Base-by-base conservation (phyloP, 768 basidiomycete species). In the Boletus tomentosulus region DNA sequence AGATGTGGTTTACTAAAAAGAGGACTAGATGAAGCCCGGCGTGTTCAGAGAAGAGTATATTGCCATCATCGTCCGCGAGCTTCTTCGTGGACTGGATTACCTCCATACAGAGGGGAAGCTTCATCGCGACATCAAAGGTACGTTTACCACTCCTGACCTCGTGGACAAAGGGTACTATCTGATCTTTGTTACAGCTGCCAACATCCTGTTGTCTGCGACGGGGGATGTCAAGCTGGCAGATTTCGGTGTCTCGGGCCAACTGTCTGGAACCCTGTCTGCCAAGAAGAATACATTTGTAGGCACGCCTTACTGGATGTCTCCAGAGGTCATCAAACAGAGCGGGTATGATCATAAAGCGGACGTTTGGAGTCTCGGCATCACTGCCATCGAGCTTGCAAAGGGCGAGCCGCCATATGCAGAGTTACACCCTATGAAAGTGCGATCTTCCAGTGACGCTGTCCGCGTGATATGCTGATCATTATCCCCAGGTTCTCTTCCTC, bases 221-320 rank as follows among this genome's bases (percentile, higher is more conserved):
- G 95, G 94, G 11, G 93, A 96, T 60, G 96, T 99, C 60, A 99
- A 99, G 69, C 78, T 99, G 25, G 97, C 97, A 43, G 97, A 99
- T 68, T 99, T 99, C 65, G 97, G 97, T 66, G 97, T 99, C 4
- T 98, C 95, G 1, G 97, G 97, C 28, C 97, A 99, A 65, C 79
- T 99, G 28, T 94, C 91, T 22, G 93, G 93, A 3, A 95, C 91
- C 2, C 74, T 95, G 42, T 91, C 89, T 11, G 91, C 90, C 19
- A 93, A 92, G 81, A 94, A 98, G 82, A 98, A 99, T 63, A 99
- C 96, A 1, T 98, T 95, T 67, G 96, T 96, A 31, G 92, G 92
- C 28, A 95, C 96, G 16, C 96, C 96, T 3, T 99, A 98, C 67
- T 99, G 97, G 97, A 99, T 99, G 97, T 93, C 92, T 7, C 97